Evolutionary conservation across 805 yeast species (phyloP), one percentile per base, ranked within the genome.

Genomic region (Saturnispora ahearnii): DNA sequence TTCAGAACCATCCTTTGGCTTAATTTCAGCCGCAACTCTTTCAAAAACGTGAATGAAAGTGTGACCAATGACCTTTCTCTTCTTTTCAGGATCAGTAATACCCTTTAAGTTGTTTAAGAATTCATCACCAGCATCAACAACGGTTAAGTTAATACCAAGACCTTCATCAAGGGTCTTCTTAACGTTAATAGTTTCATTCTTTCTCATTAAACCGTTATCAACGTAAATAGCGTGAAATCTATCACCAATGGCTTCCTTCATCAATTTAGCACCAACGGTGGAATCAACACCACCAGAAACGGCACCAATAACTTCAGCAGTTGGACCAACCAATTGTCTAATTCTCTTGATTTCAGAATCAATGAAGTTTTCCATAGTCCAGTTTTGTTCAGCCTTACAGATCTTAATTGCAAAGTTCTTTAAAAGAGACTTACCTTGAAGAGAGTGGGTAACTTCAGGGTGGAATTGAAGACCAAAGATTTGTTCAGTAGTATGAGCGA

Each of bases 261-360:
- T 85, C 66, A 93, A 78, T 76, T 91, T 93, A 57, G 99, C 97
- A 58, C 97, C 99, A 53, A 93, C 99, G 45, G 99, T 93, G 47
- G 99, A 93, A 72, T 93, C 99, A 55, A 93, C 99, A 75, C 99
- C 99, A 63, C 99, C 99, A 48, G 96, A 88, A 57, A 93, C 99
- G 50, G 99, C 99, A 72, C 99, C 99, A 64, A 93, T 93, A 57
- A 93, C 99, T 73, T 93, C 98, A 51, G 96, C 98, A 51, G 89
- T 83, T 58, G 96, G 97, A 47, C 99, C 99, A 59, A 93, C 97
- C 57, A 91, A 74, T 48, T 79, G 76, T 70, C 89, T 80, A 61
- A 93, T 93, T 71, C 99, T 83, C 59, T 85, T 81, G 62, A 93
- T 90, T 76, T 93, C 99, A 57, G 96, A 88, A 62, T 88, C 96